Evolutionary conservation across 345 rosid species (phyloP), one percentile per base, ranked within the genome.

Genomic region (Pelargonium nanum): DNA sequence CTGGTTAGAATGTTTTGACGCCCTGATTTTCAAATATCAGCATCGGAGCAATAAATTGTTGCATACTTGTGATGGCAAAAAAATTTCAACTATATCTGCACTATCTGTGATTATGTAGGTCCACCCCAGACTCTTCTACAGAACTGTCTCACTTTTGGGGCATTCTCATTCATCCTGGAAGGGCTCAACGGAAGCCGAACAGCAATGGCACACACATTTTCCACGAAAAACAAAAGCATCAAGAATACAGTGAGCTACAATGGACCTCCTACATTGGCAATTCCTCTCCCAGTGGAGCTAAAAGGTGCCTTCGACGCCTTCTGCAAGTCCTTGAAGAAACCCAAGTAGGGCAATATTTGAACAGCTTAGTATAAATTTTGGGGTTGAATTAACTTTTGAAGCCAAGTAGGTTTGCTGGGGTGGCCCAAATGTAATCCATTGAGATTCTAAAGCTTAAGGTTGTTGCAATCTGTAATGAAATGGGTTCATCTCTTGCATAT

Each of bases 91-190:
- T n/a, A n/a, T n/a, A n/a, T n/a, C n/a, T n/a, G 6, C 22, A 52
- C 22, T 52, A 17, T 8, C 2, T 25, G 8, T 57, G 50, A 20
- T 26, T 57, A 58, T 73, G 69, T 81, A 85, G 95, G 95, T 65
- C 72, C 88, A 52, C 95, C 92, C 6, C 87, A 73, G 71, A 79
- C 84, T 59, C 83, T 90, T 70, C 63, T 90, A 26, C 86, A 79
- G 65, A 87, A 83, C 67, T 93, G 99, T 74, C 67, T 93, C 24
- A 81, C 92, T 21, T 80, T 87, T 62, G 99, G 96, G 62, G 94
- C 90, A 40, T 89, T 87, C 73, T 89, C 99, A 0, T 87, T 80
- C 54, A 72, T 93, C 56, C 62, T 84, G 0, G 97, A 89, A 64
- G 85, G 89, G 65, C 72, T 89, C 50, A 89, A 87, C 87, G 85